Base-by-base conservation (phyloP, 2,329 filamentous ascomycete species). In the Byssochlamys sp. region DNA sequence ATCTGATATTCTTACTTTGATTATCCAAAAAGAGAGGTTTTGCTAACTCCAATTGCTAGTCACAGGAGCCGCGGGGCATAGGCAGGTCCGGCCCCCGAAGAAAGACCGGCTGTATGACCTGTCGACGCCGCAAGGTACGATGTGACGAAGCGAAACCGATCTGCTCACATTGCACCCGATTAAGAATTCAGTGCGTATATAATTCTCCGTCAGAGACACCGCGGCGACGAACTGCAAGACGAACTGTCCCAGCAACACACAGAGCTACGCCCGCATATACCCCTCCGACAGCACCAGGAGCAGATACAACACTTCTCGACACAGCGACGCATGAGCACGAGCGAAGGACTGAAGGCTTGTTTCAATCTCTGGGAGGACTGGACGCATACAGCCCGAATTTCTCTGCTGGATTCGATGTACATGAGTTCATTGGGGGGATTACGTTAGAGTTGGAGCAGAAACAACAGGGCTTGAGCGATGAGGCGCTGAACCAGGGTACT, bases 361-460 rank as follows among this genome's bases (percentile, higher is more conserved):
- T 58, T 12, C 54, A 52, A 12, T 55, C 5, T 53, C 58, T 9
- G 55, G 60, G 6, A 58, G 57, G 33, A 53, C 57, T 52, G 11
- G 55, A 59, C 39, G 52, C 59, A 54, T 60, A 61, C 55, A 55
- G 50, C 12, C 33, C 57, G n/a, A 63, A 65, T 19, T 55, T 66
- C 10, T 53, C 59, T 6, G 60, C 61, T 6, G 60, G 65, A 4
- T 71, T 72, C 55, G 70, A 72, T 55, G 71, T 72, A 63, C 66
- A 71, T n/a, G 62, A 65, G 2, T 71, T 72, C 45, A 72, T 72
- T 55, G 69, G 70, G n/a, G 70, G 66, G 2, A 70, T 72, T 10
- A 71, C 68, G 2, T 70, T 68, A 2, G 70, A 71, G 49, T 59
- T 72, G 26, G 65, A 71, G 35, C 70, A 71, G 55, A 72, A 69